These are phyloP conservation scores for Cryoendolithus antarcticus DNA, from an alignment of 2,329 filamentous ascomycete genomes.

Conservation along the genomic window DNA sequence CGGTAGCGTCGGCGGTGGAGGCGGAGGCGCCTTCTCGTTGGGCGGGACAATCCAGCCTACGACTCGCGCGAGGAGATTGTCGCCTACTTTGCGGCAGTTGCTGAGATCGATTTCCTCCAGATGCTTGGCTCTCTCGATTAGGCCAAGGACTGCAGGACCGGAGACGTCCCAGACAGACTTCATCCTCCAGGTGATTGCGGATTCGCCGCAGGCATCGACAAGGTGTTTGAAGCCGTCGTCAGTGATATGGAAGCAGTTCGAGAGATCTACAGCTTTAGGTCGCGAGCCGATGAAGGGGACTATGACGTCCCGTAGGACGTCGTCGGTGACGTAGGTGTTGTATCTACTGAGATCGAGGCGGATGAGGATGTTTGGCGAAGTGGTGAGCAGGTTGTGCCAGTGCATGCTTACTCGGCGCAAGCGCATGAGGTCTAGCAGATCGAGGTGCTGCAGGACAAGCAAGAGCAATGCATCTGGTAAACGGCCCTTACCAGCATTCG, in stretches of 20 bases:
- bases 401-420: constrained; percentile 64
- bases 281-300: constrained; percentile 79
- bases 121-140: constrained; percentile 79
- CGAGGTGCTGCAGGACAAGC: constrained; percentile 59
- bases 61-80: constrained; percentile 82
- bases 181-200: constrained; percentile 78
- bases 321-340: constrained; percentile 72
- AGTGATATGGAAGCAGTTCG: constrained; percentile 93
- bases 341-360: constrained; percentile 66
- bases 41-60: constrained; percentile 86
- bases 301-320: constrained; percentile 58
- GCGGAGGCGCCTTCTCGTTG: constrained; percentile 21
- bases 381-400: constrained; percentile 68
- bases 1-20: constrained; percentile 23
- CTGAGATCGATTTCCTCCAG: constrained; percentile 89
- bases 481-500: constrained; percentile 43
- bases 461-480: constrained; percentile 64
- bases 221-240: constrained; percentile 81
- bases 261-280: constrained; percentile 66
- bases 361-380: constrained; percentile 60
- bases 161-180: constrained; percentile 97
- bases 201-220: constrained; percentile 63
- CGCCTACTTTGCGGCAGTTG: constrained; percentile 93
- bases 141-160: constrained; percentile 83
- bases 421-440: constrained; percentile 67